Evolutionary conservation across 2,329 filamentous ascomycete genomes (phyloP), one percentile per base, ranked within the genome.

Genomic region (Penicillium digitatum): DNA sequence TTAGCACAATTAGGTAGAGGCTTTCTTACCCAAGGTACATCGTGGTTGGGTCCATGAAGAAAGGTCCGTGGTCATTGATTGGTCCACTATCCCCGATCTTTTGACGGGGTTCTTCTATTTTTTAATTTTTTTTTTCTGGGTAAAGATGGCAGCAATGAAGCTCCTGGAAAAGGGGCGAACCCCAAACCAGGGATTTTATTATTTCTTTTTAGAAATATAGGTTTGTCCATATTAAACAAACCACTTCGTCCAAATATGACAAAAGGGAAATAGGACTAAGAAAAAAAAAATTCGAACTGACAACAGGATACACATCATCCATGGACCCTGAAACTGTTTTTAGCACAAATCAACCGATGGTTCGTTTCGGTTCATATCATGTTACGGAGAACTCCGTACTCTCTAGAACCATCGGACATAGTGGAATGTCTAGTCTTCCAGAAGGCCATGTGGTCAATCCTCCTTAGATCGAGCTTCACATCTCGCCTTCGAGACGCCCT

Each of bases 321-420:
- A 59, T 64, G 63, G 61, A 65, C 62, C 63, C 61, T 63, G 63
- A 60, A 62, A 60, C 63, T 64, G 62, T 65, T 65, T 65, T 65
- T 64, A 65, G 63, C 40, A 62, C 42, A 46, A 54, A 51, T 57
- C 43, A 58, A 59, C 56, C 49, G 47, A 52, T 63, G 58, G 60
- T 65, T 62, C 60, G 57, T 56, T 56, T 53, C 56, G 55, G 56
- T 42, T 48, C 44, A 49, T 48, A 32, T 40, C 42, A 29, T 22
- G 26, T 29, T n/a, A 40, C 34, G 12, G 12, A 45, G 43, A 4
- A 26, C 6, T 3, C 3, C 3, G 24, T 26, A 6, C 24, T 26
- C 24, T 6, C 3, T 12, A 32, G 24, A 27, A 42, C 20, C 27
- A 31, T 49, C 18, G 24, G 24, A 38, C 43, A 37, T 48, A 42